Conservation (phyloP, 2,329 filamentous ascomycete species). For the Aspergillus floridensis region DNA sequence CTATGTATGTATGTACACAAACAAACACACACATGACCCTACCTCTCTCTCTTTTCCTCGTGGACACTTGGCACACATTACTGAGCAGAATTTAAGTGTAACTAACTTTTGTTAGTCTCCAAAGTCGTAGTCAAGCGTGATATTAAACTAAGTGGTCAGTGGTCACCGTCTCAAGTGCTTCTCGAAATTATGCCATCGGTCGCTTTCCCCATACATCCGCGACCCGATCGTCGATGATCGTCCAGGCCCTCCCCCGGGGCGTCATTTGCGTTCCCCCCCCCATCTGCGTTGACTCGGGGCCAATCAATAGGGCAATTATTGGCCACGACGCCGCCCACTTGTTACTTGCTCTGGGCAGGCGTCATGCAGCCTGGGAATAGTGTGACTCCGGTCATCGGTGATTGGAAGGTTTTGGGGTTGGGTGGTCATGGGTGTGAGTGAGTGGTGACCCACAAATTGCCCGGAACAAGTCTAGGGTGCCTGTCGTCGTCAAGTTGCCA, state of each 20-base stretch:
- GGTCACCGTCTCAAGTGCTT: neutral
- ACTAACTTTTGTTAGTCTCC: too few species aligned
- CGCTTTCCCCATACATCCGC: neutral
- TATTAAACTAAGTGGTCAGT: too few species aligned
- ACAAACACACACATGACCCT: too few species aligned
- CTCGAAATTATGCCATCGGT: neutral
- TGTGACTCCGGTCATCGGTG: conserved; percentile 16
- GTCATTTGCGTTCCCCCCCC: neutral
- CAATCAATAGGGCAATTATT: conserved; percentile 20
- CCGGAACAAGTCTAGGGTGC: conserved; percentile 25
- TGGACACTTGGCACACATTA: too few species aligned
- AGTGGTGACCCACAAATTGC: conserved; percentile 10
- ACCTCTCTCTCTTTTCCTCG: too few species aligned
- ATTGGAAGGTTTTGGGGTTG: conserved; percentile 18
- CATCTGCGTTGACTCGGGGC: conserved; percentile 6
- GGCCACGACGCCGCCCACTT: conserved; percentile 25
- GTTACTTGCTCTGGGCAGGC: conserved; percentile 27
- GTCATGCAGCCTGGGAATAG: conserved; percentile 36
- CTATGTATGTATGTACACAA: too few species aligned
- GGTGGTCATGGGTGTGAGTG: too few species aligned
- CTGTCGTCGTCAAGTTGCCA: conserved; percentile 16
- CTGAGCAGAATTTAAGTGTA: too few species aligned
- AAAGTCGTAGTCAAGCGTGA: too few species aligned
- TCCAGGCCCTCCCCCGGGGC: conserved; percentile 10
- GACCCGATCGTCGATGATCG: conserved; percentile 9